Percentiles rank a stretch among this genome's conserved stretches.
These are phyloP conservation scores for Herpotrichia juniperi DNA, from an alignment of 2,329 filamentous ascomycete genomes.

Conservation along the genomic window DNA sequence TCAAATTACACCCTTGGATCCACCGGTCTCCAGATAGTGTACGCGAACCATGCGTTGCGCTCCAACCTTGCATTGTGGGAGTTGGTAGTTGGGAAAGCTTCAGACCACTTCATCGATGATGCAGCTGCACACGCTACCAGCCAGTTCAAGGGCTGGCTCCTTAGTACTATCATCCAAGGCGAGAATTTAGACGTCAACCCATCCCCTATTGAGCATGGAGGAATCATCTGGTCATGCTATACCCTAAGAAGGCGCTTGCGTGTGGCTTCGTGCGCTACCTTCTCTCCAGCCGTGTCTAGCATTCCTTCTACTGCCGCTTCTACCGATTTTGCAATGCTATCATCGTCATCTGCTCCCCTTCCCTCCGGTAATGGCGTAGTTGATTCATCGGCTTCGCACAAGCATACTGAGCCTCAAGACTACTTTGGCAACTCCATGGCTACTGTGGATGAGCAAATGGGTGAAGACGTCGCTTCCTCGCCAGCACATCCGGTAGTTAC, in stretches of 20 bases:
- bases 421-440: constrained; percentile 49
- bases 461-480: constrained; percentile 18
- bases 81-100: constrained; percentile 58
- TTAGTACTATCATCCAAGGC: constrained; percentile 60
- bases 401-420: constrained; percentile 41
- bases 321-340: constrained; percentile 31
- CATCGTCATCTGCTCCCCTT: constrained; percentile 23
- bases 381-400: constrained; percentile 18
- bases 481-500: constrained; percentile 13
- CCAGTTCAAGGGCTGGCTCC: constrained; percentile 73
- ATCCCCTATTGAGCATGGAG: constrained; percentile 63
- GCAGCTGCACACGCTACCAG: constrained; percentile 25
- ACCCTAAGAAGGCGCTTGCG: constrained; percentile 72
- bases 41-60: constrained; percentile 71
- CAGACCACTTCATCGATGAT: constrained; percentile 44
- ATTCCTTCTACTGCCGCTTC: constrained; percentile 45
- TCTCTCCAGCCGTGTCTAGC: constrained; percentile 15
- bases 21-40: constrained; percentile 64
- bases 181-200: constrained; percentile 59
- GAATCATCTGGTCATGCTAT: constrained; percentile 72
- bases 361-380: constrained; percentile 15
- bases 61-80: constrained; percentile 62
- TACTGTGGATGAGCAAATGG: constrained; percentile 8
- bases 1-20: constrained; percentile 58
- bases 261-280: constrained; percentile 63